These are phyloP conservation scores for Ganoderma lucidum DNA, from an alignment of 1,284 basidiomycete genomes.

Conservation along the genomic window DNA sequence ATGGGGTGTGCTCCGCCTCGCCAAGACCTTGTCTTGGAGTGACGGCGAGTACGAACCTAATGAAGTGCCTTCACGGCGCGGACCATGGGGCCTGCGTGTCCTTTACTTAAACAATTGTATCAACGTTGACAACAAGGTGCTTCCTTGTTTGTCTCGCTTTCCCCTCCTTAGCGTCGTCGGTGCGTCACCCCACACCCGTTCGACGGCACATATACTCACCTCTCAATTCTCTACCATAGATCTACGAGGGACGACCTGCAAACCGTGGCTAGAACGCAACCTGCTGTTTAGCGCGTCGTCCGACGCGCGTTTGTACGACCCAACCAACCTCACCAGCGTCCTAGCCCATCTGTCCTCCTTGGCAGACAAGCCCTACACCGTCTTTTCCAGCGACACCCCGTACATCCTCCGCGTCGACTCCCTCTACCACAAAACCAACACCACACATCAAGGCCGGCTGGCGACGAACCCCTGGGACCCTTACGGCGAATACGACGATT, in stretches of 20 bases:
- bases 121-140: slow-evolving; percentile 51
- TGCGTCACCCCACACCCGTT: slow-evolving; percentile 40
- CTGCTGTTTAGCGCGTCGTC: slow-evolving; percentile 31
- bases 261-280: slow-evolving; percentile 32
- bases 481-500: background rate
- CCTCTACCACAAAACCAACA: slow-evolving; percentile 24
- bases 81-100: slow-evolving; percentile 66
- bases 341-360: slow-evolving; percentile 40
- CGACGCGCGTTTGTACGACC: slow-evolving; percentile 37
- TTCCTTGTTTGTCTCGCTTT: slow-evolving; percentile 51
- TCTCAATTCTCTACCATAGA: slow-evolving; percentile 44
- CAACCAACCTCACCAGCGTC: slow-evolving; percentile 40
- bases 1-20: slow-evolving; percentile 54
- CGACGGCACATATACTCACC: slow-evolving; percentile 8
- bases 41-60: slow-evolving; percentile 33
- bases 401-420: slow-evolving; percentile 35
- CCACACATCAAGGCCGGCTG: background rate
- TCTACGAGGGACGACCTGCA: slow-evolving; percentile 58
- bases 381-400: slow-evolving; percentile 36
- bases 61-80: slow-evolving; percentile 39
- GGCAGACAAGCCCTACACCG: slow-evolving; percentile 15
- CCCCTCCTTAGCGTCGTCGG: slow-evolving; percentile 65
- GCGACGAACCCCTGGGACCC: slow-evolving; percentile 9
- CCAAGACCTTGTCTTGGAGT: slow-evolving; percentile 39
- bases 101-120: slow-evolving; percentile 58